Conservation (phyloP, 2,329 filamentous ascomycete species). For the Arthrobotrys megalospora region DNA sequence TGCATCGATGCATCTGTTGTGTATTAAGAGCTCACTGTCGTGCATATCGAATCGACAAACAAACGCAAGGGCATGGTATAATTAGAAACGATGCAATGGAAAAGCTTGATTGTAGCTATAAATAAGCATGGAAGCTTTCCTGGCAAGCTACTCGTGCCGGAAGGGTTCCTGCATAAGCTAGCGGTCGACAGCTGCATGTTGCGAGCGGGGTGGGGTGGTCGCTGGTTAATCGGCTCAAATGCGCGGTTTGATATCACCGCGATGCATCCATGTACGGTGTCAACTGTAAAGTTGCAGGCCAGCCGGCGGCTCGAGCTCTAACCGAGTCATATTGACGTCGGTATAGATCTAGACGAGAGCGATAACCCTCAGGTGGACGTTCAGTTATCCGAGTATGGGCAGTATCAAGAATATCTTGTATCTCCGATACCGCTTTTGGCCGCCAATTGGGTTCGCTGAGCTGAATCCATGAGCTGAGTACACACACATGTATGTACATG, state of each 20-base stretch:
- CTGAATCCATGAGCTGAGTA: not conserved
- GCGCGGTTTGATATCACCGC: constrained; percentile 1
- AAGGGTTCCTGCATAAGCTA: constrained; percentile 61
- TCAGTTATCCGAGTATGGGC: not conserved
- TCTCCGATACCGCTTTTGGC: not conserved
- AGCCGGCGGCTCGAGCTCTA: constrained; percentile 10
- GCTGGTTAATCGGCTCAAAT: constrained; percentile 12
- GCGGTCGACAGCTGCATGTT: constrained; percentile 50
- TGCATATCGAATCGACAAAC: constrained; percentile 26
- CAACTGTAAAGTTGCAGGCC: not conserved
- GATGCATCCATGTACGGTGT: constrained; percentile 19
- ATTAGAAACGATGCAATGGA: constrained; percentile 39
- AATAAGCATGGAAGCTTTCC: constrained; percentile 23
- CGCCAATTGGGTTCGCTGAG: not conserved
- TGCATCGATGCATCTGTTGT: constrained; percentile 1
- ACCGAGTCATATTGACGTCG: not conserved
- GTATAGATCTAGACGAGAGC: not conserved
- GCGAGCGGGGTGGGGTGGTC: constrained; percentile 27
- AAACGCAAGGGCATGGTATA: constrained; percentile 29
- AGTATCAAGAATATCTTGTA: not conserved
- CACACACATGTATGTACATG: not conserved
- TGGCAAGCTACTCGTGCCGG: constrained; percentile 33
- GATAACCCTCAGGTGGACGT: not conserved
- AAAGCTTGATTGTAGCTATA: constrained; percentile 58
- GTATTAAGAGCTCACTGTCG: constrained; percentile 19